Conservation (phyloP, 2,329 filamentous ascomycete species). For the Stylonectria norvegica region DNA sequence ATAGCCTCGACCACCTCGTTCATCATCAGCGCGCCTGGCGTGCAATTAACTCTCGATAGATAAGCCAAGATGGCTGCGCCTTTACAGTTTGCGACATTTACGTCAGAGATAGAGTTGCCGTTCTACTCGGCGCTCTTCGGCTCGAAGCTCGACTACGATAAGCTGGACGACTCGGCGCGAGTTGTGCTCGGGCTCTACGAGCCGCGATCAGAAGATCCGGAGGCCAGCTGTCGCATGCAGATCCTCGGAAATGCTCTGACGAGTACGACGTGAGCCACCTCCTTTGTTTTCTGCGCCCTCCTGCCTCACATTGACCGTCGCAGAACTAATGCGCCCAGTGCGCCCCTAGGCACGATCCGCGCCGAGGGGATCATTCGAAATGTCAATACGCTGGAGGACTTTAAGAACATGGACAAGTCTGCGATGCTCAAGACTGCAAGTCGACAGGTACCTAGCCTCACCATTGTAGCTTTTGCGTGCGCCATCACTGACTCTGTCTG, state of each 20-base stretch:
- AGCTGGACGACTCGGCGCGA: slow-evolving; percentile 88
- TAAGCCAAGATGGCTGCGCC: slow-evolving; percentile 46
- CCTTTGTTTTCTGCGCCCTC: slow-evolving; percentile 16
- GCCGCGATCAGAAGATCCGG: slow-evolving; percentile 68
- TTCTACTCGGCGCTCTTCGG: slow-evolving; percentile 93
- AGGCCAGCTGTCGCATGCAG: slow-evolving; percentile 83
- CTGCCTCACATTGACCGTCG: slow-evolving; percentile 16
- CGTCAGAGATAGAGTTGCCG: slow-evolving; percentile 89
- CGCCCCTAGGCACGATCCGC: slow-evolving; percentile 68
- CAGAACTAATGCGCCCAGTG: slow-evolving; percentile 45
- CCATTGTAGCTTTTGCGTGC: not conserved
- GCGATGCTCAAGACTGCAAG: slow-evolving; percentile 76
- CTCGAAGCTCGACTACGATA: slow-evolving; percentile 94
- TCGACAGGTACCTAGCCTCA: slow-evolving; percentile 58
- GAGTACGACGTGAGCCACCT: slow-evolving; percentile 68
- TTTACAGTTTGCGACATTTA: slow-evolving; percentile 78
- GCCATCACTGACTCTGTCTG: slow-evolving; percentile 12
- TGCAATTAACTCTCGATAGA: not conserved
- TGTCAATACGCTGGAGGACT: slow-evolving; percentile 93
- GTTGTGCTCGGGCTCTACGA: slow-evolving; percentile 87
- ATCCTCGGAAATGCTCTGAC: slow-evolving; percentile 83
- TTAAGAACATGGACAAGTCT: slow-evolving; percentile 76
- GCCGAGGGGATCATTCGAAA: slow-evolving; percentile 95
- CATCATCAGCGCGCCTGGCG: not conserved
- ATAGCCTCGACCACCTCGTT: not conserved